phyloP scores from a whole-genome alignment of 23 red algal genomes.

The Gracilaria vermiculophylla region DNA sequence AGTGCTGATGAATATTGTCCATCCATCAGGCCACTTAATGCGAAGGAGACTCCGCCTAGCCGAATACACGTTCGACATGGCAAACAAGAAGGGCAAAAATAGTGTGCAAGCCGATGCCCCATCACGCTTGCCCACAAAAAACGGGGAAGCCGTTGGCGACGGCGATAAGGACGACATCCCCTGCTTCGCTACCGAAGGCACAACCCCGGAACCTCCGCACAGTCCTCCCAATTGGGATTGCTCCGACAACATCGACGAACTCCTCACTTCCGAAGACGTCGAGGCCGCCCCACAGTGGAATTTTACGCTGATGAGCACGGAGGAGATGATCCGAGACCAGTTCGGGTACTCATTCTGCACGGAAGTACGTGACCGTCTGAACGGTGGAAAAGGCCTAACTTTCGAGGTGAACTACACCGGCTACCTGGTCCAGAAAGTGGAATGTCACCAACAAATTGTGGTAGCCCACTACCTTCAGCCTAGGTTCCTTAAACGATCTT shows the following conservation, averaged over 20 bases:
- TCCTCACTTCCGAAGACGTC: background rate
- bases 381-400: too few species aligned
- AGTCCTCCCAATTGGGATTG: background rate
- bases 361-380: too few species aligned
- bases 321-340: constrained; percentile 14
- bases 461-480: background rate
- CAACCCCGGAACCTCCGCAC: too few species aligned
- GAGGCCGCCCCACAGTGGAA: background rate
- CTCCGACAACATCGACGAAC: background rate
- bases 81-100: background rate
- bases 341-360: background rate
- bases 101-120: background rate
- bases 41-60: too few species aligned
- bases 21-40: too few species aligned
- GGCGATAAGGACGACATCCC: constrained; percentile 21
- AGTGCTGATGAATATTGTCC: background rate
- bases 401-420: too few species aligned
- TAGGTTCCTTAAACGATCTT: background rate
- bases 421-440: too few species aligned
- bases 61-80: too few species aligned
- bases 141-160: background rate
- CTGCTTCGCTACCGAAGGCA: too few species aligned
- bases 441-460: background rate
- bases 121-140: too few species aligned
- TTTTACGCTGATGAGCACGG: background rate